Percentiles rank a stretch among this genome's conserved stretches.
These are phyloP conservation scores for Fusarium sulawesiense DNA, from an alignment of 2,329 filamentous ascomycete species.

Conservation along the genomic window DNA sequence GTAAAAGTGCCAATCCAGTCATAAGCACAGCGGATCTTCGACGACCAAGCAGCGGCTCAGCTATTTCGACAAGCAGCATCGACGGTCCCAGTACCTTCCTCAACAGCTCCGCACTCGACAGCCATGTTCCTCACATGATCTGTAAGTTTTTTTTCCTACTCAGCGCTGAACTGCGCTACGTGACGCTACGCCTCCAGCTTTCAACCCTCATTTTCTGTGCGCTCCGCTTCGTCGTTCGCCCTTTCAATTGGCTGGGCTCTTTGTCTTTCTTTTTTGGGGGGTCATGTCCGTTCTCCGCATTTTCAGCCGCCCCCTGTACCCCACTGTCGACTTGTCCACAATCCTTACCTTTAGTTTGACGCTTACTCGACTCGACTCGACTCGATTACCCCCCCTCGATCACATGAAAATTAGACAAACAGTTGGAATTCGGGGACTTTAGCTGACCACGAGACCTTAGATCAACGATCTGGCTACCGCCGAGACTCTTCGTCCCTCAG, in stretches of 20 bases:
- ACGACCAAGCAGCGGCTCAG: conserved; percentile 53
- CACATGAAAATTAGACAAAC: conserved; percentile 41
- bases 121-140: conserved; percentile 61
- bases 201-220: conserved; percentile 38
- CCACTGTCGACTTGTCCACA: conserved; percentile 23
- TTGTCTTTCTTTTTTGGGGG: conserved; percentile 37
- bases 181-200: conserved; percentile 17
- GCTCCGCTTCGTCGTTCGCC: not conserved
- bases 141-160: conserved; percentile 55
- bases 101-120: conserved; percentile 50
- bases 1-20: conserved; percentile 13
- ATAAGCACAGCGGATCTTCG: conserved; percentile 53
- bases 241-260: conserved; percentile 33
- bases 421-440: conserved; percentile 8
- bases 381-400: conserved; percentile 17
- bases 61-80: conserved; percentile 49
- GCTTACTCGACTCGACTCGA: conserved; percentile 5
- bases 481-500: conserved; percentile 48
- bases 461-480: conserved; percentile 54
- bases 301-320: conserved; percentile 44
- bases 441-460: conserved; percentile 53
- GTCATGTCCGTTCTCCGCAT: conserved; percentile 46
- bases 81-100: conserved; percentile 45
- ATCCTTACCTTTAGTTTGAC: not conserved
- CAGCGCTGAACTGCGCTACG: not conserved